These are phyloP conservation scores for Clavispora santaluciae DNA, from an alignment of 805 yeast species.

Conservation along the genomic window DNA sequence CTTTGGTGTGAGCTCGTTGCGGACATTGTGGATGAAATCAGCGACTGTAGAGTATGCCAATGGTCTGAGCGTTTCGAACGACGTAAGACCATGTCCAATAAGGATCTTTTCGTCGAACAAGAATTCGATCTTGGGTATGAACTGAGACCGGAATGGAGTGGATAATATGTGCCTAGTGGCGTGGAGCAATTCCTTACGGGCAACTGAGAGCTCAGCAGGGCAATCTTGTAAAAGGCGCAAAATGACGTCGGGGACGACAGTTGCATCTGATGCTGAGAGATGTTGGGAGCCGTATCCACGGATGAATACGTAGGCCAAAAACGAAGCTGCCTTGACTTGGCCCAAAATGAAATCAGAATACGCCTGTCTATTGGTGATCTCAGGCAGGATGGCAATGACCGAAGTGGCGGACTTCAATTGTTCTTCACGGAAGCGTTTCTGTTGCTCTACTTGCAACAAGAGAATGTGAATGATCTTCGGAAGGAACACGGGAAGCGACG, in stretches of 20 bases:
- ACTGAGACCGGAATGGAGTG: slow-evolving; percentile 77
- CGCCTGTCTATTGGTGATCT: slow-evolving; percentile 67
- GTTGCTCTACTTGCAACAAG: slow-evolving; percentile 76
- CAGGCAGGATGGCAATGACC: slow-evolving; percentile 68
- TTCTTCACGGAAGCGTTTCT: slow-evolving; percentile 36
- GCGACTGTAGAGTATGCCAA: slow-evolving; percentile 94
- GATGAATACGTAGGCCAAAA: slow-evolving; percentile 85
- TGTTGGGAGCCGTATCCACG: slow-evolving; percentile 74
- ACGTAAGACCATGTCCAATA: slow-evolving; percentile 89
- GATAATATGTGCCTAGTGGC: slow-evolving; percentile 94
- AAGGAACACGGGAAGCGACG: slow-evolving; percentile 69
- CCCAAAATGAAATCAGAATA: slow-evolving; percentile 87
- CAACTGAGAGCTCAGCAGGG: slow-evolving; percentile 87
- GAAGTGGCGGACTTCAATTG: slow-evolving; percentile 53
- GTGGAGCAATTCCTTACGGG: slow-evolving; percentile 87
- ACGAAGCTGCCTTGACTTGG: slow-evolving; percentile 95
- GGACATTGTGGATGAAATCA: slow-evolving; percentile 88
- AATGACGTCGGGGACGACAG: slow-evolving; percentile 80
- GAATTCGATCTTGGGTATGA: slow-evolving; percentile 79
- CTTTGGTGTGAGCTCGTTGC: slow-evolving; percentile 72
- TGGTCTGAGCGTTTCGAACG: slow-evolving; percentile 85
- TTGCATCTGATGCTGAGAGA: slow-evolving; percentile 36
- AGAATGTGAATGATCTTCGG: slow-evolving; percentile 78
- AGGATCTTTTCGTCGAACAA: slow-evolving; percentile 82
- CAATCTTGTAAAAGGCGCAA: slow-evolving; percentile 87